Evolutionary conservation across 495 filamentous ascomycete species (phyloP).

Genomic region (Massariosphaeria phaeospora): DNA sequence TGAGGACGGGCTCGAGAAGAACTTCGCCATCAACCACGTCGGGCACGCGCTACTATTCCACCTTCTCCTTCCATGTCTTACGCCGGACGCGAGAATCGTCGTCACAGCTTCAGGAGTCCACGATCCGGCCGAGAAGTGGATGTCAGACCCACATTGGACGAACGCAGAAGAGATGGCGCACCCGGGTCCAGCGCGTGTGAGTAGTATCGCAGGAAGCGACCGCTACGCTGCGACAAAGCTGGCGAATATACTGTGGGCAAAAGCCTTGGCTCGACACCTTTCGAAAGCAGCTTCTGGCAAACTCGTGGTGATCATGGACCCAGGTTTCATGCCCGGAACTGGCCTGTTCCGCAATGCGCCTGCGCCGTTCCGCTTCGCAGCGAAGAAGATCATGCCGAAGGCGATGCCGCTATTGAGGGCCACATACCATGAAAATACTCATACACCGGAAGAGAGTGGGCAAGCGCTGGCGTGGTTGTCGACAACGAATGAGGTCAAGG

Average conservation of each 20-base stretch:
- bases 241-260: slow-evolving; percentile 38
- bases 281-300: slow-evolving; percentile 31
- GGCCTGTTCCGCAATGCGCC: slow-evolving; percentile 40
- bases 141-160: slow-evolving; percentile 21
- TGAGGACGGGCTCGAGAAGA: slow-evolving; percentile 42
- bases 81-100: slow-evolving; percentile 4
- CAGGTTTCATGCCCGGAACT: slow-evolving; percentile 48
- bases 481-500: slow-evolving; percentile 19
- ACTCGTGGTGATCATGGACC: slow-evolving; percentile 44
- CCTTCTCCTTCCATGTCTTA: not conserved
- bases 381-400: slow-evolving; percentile 36
- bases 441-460: slow-evolving; percentile 41
- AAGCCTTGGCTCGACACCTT: slow-evolving; percentile 42
- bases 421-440: slow-evolving; percentile 36
- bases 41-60: slow-evolving; percentile 17
- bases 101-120: slow-evolving; percentile 3
- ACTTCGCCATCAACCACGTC: slow-evolving; percentile 20
- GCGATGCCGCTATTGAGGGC: slow-evolving; percentile 39
- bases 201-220: not conserved
- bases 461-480: slow-evolving; percentile 38
- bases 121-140: not conserved
- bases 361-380: slow-evolving; percentile 28
- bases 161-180: slow-evolving; percentile 5
- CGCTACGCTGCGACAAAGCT: slow-evolving; percentile 3
- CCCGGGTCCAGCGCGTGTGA: not conserved